Evolutionary conservation across 2,329 filamentous ascomycete species (phyloP).

Genomic region (Ophiosphaerella herpotricha): DNA sequence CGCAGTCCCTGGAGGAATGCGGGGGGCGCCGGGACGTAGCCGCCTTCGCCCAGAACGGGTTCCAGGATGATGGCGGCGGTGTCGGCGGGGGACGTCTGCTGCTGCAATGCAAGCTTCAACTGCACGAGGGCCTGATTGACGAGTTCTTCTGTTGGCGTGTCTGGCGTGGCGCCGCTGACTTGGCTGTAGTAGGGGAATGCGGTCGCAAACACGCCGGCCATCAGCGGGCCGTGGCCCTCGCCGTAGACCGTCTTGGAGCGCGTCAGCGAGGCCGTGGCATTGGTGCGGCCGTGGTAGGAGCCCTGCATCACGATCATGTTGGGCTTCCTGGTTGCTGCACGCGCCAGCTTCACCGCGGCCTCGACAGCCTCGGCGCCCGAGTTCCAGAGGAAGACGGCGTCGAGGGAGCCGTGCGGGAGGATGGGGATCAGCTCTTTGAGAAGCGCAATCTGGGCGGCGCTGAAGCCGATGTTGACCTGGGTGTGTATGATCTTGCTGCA

Average conservation of each 20-base stretch:
- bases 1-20: slow-evolving; percentile 42
- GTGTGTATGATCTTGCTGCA: slow-evolving; percentile 37
- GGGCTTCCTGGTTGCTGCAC: slow-evolving; percentile 36
- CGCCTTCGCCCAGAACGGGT: slow-evolving; percentile 35
- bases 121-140: slow-evolving; percentile 31
- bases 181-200: slow-evolving; percentile 40
- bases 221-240: slow-evolving; percentile 35
- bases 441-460: slow-evolving; percentile 32
- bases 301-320: slow-evolving; percentile 42
- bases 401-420: slow-evolving; percentile 31
- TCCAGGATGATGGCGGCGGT: slow-evolving; percentile 37
- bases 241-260: slow-evolving; percentile 38
- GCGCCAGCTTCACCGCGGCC: slow-evolving; percentile 33
- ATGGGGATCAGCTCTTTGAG: slow-evolving; percentile 35
- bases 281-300: slow-evolving; percentile 37
- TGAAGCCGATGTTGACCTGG: slow-evolving; percentile 39
- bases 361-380: slow-evolving; percentile 38
- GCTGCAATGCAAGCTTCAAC: slow-evolving; percentile 30
- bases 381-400: slow-evolving; percentile 38
- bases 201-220: slow-evolving; percentile 36
- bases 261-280: slow-evolving; percentile 37
- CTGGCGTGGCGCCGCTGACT: slow-evolving; percentile 23
- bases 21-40: slow-evolving; percentile 35
- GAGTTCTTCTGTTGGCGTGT: slow-evolving; percentile 32
- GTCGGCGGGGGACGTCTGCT: slow-evolving; percentile 33